phyloP scores from a whole-genome alignment of 768 basidiomycete genomes.

The Leccinum obscurum region DNA sequence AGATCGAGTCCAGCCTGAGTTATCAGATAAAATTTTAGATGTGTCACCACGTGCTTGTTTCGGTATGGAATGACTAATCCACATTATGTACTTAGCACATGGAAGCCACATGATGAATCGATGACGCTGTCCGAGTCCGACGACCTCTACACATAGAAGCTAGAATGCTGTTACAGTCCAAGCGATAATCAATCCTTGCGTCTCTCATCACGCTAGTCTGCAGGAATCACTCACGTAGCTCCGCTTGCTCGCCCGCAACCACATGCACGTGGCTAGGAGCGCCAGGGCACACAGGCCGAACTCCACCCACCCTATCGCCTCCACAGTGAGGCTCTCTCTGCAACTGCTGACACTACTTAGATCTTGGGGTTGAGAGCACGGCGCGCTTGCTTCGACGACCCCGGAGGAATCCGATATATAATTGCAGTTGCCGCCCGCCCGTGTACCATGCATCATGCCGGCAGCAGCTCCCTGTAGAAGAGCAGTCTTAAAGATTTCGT shows the following conservation, averaged over 20 bases:
- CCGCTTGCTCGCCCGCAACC: constrained; percentile 43
- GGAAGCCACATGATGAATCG: too few relatives aligned
- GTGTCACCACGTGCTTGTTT: background rate
- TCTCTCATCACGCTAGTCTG: constrained; percentile 39
- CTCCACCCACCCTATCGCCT: constrained; percentile 76
- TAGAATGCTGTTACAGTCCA: constrained; percentile 31
- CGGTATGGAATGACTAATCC: constrained; percentile 19
- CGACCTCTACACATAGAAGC: constrained; percentile 33
- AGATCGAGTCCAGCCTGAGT: constrained; percentile 3
- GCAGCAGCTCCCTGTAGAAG: constrained; percentile 59
- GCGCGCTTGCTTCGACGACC: constrained; percentile 26
- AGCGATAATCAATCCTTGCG: constrained; percentile 20
- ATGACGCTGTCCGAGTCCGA: background rate
- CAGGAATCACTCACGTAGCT: constrained; percentile 44
- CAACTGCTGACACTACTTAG: constrained; percentile 46
- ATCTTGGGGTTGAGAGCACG: constrained; percentile 24
- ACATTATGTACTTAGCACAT: constrained; percentile 7
- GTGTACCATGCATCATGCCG: constrained; percentile 65
- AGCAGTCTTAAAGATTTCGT: constrained; percentile 1
- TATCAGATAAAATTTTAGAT: constrained; percentile 28
- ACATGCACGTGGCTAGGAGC: constrained; percentile 53
- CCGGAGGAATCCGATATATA: constrained; percentile 40
- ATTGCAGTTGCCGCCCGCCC: constrained; percentile 59
- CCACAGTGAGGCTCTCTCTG: constrained; percentile 70
- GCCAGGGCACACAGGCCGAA: constrained; percentile 61